Conservation (phyloP, 805 yeast genomes). For the Lipomyces yamanashiensis region DNA sequence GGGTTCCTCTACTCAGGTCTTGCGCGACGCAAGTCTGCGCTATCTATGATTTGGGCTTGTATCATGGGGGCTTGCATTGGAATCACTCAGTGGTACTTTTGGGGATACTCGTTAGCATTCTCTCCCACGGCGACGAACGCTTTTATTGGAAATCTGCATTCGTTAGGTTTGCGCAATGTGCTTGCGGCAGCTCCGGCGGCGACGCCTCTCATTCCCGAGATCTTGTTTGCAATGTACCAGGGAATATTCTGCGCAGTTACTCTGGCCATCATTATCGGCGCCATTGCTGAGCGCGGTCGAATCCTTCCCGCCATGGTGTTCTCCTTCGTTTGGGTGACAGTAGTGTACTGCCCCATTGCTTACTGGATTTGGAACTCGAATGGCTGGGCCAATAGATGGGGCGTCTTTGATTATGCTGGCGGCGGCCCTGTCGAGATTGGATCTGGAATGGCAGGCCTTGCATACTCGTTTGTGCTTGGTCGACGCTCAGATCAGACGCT, state of each 20-base stretch:
- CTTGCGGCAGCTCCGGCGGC: slow-evolving; percentile 52
- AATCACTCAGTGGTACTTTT: slow-evolving; percentile 93
- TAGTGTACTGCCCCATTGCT: slow-evolving; percentile 90
- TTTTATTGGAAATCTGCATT: slow-evolving; percentile 83
- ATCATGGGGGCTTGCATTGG: slow-evolving; percentile 84
- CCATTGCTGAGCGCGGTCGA: slow-evolving; percentile 90
- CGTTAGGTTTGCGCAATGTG: slow-evolving; percentile 79
- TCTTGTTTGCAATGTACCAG: slow-evolving; percentile 84
- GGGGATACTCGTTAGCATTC: slow-evolving; percentile 95
- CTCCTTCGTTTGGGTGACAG: slow-evolving; percentile 83
- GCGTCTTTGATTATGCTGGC: slow-evolving; percentile 94
- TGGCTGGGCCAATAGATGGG: slow-evolving; percentile 94
- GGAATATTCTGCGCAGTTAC: slow-evolving; percentile 92
- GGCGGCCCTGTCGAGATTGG: slow-evolving; percentile 96
- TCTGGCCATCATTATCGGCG: slow-evolving; percentile 86
- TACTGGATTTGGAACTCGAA: slow-evolving; percentile 92
- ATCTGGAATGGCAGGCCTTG: slow-evolving; percentile 89
- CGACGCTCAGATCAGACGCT: slow-evolving; percentile 73
- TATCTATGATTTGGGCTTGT: slow-evolving; percentile 91
- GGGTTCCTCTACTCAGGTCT: slow-evolving; percentile 94
- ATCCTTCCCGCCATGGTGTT: slow-evolving; percentile 83
- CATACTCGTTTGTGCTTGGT: slow-evolving; percentile 68
- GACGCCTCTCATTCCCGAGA: slow-evolving; percentile 66
- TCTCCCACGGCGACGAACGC: slow-evolving; percentile 74
- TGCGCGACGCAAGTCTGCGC: slow-evolving; percentile 91